A percentile compares a stretch with the other conserved stretches of the same genome.
Conservation (phyloP, 257 asterid genomes). For the Lithospermum erythrorhizon region DNA sequence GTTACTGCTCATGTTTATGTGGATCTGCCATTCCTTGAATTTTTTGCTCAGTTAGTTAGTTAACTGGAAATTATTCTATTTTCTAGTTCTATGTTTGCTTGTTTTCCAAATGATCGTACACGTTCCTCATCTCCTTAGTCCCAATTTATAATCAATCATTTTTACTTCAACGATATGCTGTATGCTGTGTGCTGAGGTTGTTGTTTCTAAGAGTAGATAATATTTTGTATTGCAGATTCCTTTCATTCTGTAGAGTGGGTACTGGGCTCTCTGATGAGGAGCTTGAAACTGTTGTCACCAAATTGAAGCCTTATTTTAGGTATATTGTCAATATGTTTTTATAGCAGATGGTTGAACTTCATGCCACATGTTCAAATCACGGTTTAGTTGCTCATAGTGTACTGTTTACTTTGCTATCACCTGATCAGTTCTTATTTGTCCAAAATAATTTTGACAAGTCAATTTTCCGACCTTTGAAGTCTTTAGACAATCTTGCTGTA, state of each 20-base stretch:
- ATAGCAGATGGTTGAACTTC: constrained; percentile 1
- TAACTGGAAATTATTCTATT: background rate
- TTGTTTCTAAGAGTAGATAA: too few species aligned
- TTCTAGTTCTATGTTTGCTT: background rate
- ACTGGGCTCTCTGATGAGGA: constrained; percentile 97
- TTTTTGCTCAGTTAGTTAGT: background rate
- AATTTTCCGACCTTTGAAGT: background rate
- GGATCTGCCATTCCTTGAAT: background rate
- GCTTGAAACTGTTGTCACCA: constrained; percentile 61
- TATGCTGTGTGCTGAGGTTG: background rate
- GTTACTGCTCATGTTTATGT: background rate
- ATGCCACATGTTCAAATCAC: background rate
- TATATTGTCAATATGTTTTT: constrained; percentile 8
- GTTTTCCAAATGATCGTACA: background rate
- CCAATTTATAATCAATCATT: background rate
- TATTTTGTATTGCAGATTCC: constrained; percentile 57
- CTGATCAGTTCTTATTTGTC: background rate
- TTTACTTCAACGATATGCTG: background rate
- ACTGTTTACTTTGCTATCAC: background rate
- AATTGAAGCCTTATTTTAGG: constrained; percentile 84
- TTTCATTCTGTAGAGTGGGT: constrained; percentile 96
- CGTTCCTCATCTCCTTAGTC: background rate
- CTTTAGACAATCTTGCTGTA: background rate
- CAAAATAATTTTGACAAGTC: background rate
- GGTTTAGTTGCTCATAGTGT: background rate